Base-by-base conservation (phyloP, 352 stramenopile genomes). In the Globisporangium abappressorium region DNA sequence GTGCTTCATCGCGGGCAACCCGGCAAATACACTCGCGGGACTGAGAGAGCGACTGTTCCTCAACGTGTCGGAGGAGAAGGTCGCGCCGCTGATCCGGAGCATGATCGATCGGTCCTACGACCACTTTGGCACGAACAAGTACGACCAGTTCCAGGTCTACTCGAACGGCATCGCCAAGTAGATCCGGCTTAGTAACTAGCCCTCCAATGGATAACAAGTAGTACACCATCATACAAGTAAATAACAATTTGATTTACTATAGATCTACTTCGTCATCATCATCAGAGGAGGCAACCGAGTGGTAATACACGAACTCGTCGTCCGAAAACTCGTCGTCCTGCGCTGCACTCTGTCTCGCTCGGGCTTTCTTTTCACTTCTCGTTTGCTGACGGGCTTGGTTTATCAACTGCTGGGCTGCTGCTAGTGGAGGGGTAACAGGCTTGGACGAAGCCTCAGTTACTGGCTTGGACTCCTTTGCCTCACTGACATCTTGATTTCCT, bases 61-160 rank as follows among this genome's bases (percentile, higher is more conserved):
- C 55, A 90, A 81, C 61, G 82, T 85, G 24, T 38, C 78, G 3
- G 79, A 87, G 46, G 82, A 93, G 1, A 85, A 87, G 60, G 76
- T 95, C 5, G 74, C 73, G 6, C 34, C 74, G 26, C 71, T 83
- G 15, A 95, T 99, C 15, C 80, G 96, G 57, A 86, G 79, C 57
- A 92, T 99, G 71, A 94, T 99, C n/a, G 91, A 98, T 66, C 87
- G 97, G 51, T 89, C 93, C 65, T 88, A 98, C 62, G 95, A 97
- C 68, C 97, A 98, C 83, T 98, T 97, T 83, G 90, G 93, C 58
- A 99, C 97, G 11, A 90, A 84, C 68, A 98, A 96, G 84, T 99
- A 99, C 77, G 94, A 98, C 76, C 79, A 96, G 57, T 98, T 98
- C 74, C 93, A 98, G 73, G 81, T 90, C 11, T 98, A 90, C 65